Base-by-base conservation (phyloP, 1,139 yeast species). In the Suhomyces chickasaworum region DNA sequence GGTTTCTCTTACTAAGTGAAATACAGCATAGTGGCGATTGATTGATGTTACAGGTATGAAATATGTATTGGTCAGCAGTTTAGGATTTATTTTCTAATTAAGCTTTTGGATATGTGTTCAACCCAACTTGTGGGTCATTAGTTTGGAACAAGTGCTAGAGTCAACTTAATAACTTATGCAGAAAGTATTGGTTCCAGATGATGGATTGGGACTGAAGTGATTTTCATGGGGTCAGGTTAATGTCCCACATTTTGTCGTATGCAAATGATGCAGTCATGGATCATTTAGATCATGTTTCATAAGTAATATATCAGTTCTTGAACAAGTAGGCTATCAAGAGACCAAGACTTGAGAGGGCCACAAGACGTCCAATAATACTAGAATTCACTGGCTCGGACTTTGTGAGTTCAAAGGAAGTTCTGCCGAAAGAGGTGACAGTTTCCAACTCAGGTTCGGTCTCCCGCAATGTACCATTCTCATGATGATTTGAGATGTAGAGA, bases 401-500 rank as follows among this genome's bases (percentile, higher is more conserved):
- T 3, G 41, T 41, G 21, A 45, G 25, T 6, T 42, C 38, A 20
- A 47, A 41, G 3, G 32, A 35, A 10, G 40, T 27, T 30, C 40
- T 25, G 9, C 23, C 4, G 9, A 40, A 15, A 4, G 42, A 30
- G 8, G 21, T 29, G n/a, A 16, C 30, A 3, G 32, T 6, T 4
- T n/a, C 37, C 3, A 8, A 12, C 9, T 12, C 37, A 10, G 27
- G 29, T 8, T 13, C 17, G 12, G 37, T 8, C 20, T 35, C 29
- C 8, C 20, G 12, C 27, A 32, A 20, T 1, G 42, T 38, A 1
- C 68, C 68, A 15, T 53, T 41, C 20, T 58, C 60, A 31, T 63
- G 54, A 37, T 64, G 69, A 47, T 62, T 64, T 21, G 66, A 57
- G n/a, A 63, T 55, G 46, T 66, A 68, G 40, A 78, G 61, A 34